A percentile compares a stretch with the other conserved stretches of the same genome.
Evolutionary conservation across 257 asterid species (phyloP).

Genomic region (Ajuga chamaepitys): DNA sequence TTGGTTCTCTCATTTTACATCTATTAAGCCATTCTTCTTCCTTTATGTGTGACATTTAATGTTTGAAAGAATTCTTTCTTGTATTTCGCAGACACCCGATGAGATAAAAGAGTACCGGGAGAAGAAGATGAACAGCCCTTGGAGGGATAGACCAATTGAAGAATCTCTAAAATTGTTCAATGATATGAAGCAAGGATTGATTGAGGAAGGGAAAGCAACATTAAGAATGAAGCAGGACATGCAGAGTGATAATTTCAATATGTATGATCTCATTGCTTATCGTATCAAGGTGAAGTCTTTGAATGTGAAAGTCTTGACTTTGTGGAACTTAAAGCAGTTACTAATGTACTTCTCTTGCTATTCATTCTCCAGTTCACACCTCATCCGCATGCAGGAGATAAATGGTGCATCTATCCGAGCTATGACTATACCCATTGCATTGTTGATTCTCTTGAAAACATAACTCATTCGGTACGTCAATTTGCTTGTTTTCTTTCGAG

Average conservation of each 20-base stretch:
- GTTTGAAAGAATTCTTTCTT: constrained; percentile 2
- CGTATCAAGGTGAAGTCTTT: constrained; percentile 74
- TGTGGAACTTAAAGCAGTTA: not conserved
- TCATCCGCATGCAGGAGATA: constrained; percentile 99
- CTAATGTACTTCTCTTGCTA: constrained; percentile 15
- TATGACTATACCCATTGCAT: constrained; percentile 93
- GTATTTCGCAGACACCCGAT: constrained; percentile 61
- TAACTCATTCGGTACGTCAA: constrained; percentile 86
- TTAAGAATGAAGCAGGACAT: constrained; percentile 96
- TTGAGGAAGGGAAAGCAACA: constrained; percentile 92
- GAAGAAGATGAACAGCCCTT: constrained; percentile 87
- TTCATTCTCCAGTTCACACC: constrained; percentile 69
- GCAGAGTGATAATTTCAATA: constrained; percentile 91
- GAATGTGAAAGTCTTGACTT: not conserved
- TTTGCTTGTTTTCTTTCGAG: not conserved
- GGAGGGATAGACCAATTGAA: constrained; percentile 84
- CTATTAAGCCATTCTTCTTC: not conserved
- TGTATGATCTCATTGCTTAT: constrained; percentile 94
- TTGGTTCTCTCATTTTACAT: not conserved
- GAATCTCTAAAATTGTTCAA: constrained; percentile 78
- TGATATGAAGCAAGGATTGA: constrained; percentile 77
- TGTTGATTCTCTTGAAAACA: constrained; percentile 91
- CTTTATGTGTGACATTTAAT: not conserved
- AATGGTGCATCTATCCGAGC: constrained; percentile 98
- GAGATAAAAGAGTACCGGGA: constrained; percentile 89